A percentile compares a stretch with the other conserved stretches of the same genome.
phyloP scores from a whole-genome alignment of 2,329 filamentous ascomycete genomes.

The Ophiocordyceps robertsii region DNA sequence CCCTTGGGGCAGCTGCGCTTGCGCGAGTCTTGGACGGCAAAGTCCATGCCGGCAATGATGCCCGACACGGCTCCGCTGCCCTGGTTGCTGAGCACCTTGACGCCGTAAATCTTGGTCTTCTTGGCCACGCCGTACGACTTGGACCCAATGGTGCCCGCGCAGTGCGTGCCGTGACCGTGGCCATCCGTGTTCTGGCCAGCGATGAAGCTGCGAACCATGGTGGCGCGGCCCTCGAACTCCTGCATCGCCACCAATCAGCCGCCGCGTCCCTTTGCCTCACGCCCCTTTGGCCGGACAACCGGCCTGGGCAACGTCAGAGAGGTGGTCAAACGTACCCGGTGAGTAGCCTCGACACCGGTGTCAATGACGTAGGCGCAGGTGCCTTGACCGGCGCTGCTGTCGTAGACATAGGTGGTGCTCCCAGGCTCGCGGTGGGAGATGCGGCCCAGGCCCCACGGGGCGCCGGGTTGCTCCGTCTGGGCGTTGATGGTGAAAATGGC shows the following conservation, averaged over 20 bases:
- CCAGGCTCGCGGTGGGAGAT: conserved; percentile 16
- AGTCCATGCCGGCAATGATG: conserved; percentile 27
- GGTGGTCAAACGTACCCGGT: conserved; percentile 15
- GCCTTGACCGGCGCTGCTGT: conserved; percentile 19
- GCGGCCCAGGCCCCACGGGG: conserved; percentile 23
- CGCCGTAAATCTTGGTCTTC: conserved; percentile 21
- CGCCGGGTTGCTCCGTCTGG: conserved; percentile 15
- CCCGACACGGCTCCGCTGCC: conserved; percentile 21
- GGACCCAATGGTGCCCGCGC: conserved; percentile 18
- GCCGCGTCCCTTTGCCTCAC: no score
- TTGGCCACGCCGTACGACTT: conserved; percentile 25
- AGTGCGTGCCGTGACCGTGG: conserved; percentile 16
- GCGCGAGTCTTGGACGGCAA: conserved; percentile 16
- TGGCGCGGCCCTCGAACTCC: conserved; percentile 27
- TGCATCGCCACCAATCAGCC: conserved; percentile 1
- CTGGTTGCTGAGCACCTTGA: conserved; percentile 22
- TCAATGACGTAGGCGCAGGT: conserved; percentile 29
- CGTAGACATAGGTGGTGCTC: conserved; percentile 16
- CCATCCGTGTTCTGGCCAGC: conserved; percentile 14
- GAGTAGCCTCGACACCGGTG: conserved; percentile 21
- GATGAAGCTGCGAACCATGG: conserved; percentile 19
- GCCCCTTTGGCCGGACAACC: no score
- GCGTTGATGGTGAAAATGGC: conserved; percentile 5
- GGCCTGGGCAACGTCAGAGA: no score
- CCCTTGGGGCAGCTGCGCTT: conserved; percentile 19